phyloP scores from a whole-genome alignment of 2,329 filamentous ascomycete species.

The Ophiocordyceps camponoti-leonardi region DNA sequence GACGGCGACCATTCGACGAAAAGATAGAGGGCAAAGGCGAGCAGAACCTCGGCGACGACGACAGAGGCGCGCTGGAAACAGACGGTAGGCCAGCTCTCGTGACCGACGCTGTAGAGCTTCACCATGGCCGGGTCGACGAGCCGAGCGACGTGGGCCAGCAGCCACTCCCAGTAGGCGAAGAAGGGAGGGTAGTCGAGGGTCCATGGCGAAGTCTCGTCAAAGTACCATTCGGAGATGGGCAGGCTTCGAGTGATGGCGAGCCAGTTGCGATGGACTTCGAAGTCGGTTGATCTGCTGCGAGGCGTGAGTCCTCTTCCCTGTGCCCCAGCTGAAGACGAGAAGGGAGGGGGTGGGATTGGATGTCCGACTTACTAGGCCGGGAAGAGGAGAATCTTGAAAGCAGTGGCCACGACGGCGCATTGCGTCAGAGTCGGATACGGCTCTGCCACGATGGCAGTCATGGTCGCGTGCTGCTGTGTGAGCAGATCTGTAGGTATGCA shows the following conservation, averaged over 20 bases:
- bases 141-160: conserved; percentile 63
- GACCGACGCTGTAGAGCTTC: conserved; percentile 59
- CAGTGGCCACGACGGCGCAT: conserved; percentile 70
- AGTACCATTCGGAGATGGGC: conserved; percentile 82
- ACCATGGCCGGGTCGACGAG: conserved; percentile 72
- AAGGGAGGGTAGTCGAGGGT: conserved; percentile 97
- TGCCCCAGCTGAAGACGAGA: too few relatives aligned
- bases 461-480: too few relatives aligned
- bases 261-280: conserved; percentile 98
- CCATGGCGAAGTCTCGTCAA: conserved; percentile 97
- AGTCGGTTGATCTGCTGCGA: conserved; percentile 89
- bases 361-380: conserved; percentile 90
- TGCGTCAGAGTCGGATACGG: conserved; percentile 76
- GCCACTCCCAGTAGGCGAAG: conserved; percentile 95
- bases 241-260: conserved; percentile 87
- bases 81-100: conserved; percentile 84
- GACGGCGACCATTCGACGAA: conserved; percentile 57
- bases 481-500: too few relatives aligned
- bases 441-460: conserved; percentile 45
- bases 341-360: too few relatives aligned
- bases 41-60: conserved; percentile 65
- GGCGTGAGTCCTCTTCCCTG: too few relatives aligned
- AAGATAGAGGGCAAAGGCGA: conserved; percentile 68
- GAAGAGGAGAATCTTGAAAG: conserved; percentile 82
- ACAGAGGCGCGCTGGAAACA: conserved; percentile 90